Evolutionary conservation across 768 basidiomycete genomes (phyloP).

Genomic region (Suillus luteus): DNA sequence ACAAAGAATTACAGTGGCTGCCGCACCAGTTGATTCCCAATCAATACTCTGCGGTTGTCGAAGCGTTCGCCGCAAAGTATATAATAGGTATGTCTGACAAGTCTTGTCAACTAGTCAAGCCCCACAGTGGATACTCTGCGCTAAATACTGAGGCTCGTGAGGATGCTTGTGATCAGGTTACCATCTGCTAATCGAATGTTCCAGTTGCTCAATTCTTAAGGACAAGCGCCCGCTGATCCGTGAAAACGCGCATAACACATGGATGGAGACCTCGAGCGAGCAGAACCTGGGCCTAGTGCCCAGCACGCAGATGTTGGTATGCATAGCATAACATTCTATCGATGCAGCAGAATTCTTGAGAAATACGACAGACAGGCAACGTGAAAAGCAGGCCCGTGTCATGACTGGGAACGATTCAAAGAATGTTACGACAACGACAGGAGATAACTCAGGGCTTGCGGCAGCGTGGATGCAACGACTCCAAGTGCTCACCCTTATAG

Average conservation of each 20-base stretch:
- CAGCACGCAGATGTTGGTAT: not conserved
- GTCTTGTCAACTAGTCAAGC: not conserved
- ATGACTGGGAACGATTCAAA: not conserved
- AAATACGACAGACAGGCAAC: not conserved
- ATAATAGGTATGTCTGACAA: not conserved
- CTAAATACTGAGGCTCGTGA: not conserved
- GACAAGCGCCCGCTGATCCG: constrained; percentile 33
- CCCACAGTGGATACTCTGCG: not conserved
- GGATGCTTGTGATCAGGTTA: too few species aligned
- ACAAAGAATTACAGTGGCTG: not conserved
- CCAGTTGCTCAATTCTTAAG: not conserved
- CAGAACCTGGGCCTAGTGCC: not conserved
- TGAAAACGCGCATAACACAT: constrained; percentile 49
- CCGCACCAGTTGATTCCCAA: not conserved
- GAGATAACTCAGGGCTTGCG: constrained; percentile 22
- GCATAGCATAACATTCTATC: not conserved
- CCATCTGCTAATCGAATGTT: not conserved
- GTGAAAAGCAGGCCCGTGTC: not conserved
- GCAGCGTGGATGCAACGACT: constrained; percentile 28
- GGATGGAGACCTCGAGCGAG: constrained; percentile 1
- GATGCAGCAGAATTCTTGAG: not conserved
- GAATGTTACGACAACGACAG: not conserved
- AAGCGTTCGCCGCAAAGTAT: not conserved
- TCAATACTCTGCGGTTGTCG: not conserved
- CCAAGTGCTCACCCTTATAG: constrained; percentile 32